phyloP scores from a whole-genome alignment of 2,329 filamentous ascomycete genomes.

The Spiromastix sp. region DNA sequence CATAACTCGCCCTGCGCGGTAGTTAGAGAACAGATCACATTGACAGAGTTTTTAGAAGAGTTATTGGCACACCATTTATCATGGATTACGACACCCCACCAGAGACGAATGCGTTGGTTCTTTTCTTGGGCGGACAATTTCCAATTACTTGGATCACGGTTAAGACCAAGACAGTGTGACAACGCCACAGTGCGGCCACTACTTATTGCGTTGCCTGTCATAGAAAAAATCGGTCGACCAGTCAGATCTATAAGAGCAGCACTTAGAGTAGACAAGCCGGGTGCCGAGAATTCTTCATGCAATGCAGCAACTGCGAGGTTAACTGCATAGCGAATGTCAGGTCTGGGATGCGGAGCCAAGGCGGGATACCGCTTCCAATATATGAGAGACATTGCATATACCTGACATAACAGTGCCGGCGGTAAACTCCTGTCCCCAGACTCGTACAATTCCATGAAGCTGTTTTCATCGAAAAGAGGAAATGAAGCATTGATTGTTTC shows the following conservation, averaged over 20 bases:
- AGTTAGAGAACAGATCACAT: too few relatives aligned
- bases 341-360: constrained; percentile 37
- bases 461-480: constrained; percentile 47
- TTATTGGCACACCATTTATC: constrained; percentile 40
- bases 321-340: constrained; percentile 52
- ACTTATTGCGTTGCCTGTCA: constrained; percentile 48
- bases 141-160: constrained; percentile 45
- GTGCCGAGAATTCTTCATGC: constrained; percentile 49
- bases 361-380: constrained; percentile 46
- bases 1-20: constrained; percentile 39
- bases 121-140: constrained; percentile 42
- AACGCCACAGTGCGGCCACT: constrained; percentile 44
- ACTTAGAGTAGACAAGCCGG: constrained; percentile 48
- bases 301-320: constrained; percentile 52
- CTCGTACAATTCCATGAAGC: constrained; percentile 42
- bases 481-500: constrained; percentile 50
- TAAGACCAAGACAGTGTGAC: constrained; percentile 46
- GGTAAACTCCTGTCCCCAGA: constrained; percentile 40
- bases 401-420: constrained; percentile 45
- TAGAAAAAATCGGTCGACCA: constrained; percentile 49
- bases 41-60: too few relatives aligned
- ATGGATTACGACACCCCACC: constrained; percentile 49
- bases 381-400: constrained; percentile 49
- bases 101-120: constrained; percentile 40
- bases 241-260: constrained; percentile 50